These are phyloP conservation scores for Coriolopsis trogii DNA, from an alignment of 1,284 basidiomycete genomes.

Conservation along the genomic window DNA sequence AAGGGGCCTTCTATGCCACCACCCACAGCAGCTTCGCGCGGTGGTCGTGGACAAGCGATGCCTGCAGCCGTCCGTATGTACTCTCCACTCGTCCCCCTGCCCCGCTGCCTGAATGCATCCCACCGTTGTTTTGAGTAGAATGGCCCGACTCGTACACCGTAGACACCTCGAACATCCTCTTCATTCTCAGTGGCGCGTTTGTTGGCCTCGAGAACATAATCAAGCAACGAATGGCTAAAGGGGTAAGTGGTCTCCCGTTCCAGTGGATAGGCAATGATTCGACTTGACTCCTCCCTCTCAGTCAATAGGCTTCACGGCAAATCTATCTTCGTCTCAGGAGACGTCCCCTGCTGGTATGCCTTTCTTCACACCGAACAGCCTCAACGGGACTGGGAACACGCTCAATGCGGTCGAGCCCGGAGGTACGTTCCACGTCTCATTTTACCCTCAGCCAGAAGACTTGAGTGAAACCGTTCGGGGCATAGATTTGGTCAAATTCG, in stretches of 20 bases:
- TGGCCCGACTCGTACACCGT: constrained; percentile 73
- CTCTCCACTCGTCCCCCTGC: constrained; percentile 18
- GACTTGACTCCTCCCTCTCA: constrained; percentile 31
- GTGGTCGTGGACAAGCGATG: constrained; percentile 37
- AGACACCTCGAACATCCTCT: constrained; percentile 88
- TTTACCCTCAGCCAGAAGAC: neutral
- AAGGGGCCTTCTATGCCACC: constrained; percentile 61
- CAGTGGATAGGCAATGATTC: neutral
- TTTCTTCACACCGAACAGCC: constrained; percentile 76
- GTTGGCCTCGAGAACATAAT: constrained; percentile 89
- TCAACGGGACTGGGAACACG: constrained; percentile 45
- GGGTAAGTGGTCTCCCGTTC: constrained; percentile 53
- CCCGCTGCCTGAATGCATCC: too few relatives aligned
- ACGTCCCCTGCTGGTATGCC: constrained; percentile 44
- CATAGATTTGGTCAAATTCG: constrained; percentile 87
- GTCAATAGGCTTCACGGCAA: constrained; percentile 90
- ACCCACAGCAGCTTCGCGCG: constrained; percentile 48
- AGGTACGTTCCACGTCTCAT: constrained; percentile 42
- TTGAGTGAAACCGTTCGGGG: neutral
- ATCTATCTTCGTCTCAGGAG: constrained; percentile 48
- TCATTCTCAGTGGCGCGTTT: constrained; percentile 92
- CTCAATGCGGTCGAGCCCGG: constrained; percentile 71
- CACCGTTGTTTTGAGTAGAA: constrained; percentile 41
- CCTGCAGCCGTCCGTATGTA: constrained; percentile 20
- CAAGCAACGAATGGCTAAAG: constrained; percentile 78